Conservation (phyloP, 257 asterid species). For the Ophiorrhiza pumila region DNA sequence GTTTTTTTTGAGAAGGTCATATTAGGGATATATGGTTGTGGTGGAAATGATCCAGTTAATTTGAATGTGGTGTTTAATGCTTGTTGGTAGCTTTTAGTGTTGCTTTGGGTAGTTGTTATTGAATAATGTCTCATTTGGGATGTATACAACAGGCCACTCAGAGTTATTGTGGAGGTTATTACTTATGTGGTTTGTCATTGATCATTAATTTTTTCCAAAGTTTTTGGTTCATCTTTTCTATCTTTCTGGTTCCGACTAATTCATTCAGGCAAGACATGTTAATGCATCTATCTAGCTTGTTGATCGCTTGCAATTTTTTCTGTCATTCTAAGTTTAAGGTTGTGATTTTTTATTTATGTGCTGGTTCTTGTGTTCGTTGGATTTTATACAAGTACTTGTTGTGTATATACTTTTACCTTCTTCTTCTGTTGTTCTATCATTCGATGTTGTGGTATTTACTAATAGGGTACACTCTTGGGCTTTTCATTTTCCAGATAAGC, state of each 20-base stretch:
- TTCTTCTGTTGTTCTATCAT: not conserved
- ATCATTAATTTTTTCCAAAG: not conserved
- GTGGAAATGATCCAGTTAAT: not conserved
- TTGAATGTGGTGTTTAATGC: constrained; percentile 1
- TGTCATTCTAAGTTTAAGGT: not conserved
- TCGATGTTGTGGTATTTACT: not conserved
- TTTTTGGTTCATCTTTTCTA: too few relatives aligned
- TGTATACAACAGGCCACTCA: not conserved
- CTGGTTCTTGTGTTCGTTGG: not conserved
- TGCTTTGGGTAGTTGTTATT: not conserved
- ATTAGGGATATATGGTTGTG: not conserved
- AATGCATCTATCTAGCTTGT: not conserved
- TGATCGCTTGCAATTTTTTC: not conserved
- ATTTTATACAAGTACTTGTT: not conserved
- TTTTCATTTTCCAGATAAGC: constrained; percentile 60
- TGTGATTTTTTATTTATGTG: not conserved
- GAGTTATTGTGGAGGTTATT: not conserved
- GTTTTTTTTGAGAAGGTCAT: not conserved
- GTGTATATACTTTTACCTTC: not conserved
- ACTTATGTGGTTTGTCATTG: not conserved
- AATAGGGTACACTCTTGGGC: constrained; percentile 5
- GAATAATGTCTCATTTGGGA: too few relatives aligned
- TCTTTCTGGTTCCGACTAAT: not conserved
- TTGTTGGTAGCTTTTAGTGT: not conserved
- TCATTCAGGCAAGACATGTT: too few relatives aligned